Conservation (phyloP, 768 basidiomycete species). For the Mycena capillaripes region DNA sequence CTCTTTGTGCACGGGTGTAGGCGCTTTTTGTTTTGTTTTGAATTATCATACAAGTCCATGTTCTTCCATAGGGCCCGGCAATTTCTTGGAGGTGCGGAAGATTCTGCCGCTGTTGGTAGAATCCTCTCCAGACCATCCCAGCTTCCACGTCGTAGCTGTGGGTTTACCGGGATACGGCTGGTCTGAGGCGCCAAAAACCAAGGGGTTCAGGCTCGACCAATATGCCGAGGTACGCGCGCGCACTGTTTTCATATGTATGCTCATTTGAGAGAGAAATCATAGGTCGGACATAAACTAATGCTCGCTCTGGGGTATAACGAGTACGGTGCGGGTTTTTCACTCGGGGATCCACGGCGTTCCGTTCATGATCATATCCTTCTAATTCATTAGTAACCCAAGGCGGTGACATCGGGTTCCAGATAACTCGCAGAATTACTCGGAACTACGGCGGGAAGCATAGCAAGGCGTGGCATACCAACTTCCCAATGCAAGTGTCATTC, state of each 20-base stretch:
- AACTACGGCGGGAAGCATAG: constrained; percentile 49
- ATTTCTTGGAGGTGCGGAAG: constrained; percentile 70
- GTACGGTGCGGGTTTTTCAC: constrained; percentile 43
- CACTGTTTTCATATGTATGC: constrained; percentile 40
- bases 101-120: constrained; percentile 66
- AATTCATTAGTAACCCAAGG: constrained; percentile 61
- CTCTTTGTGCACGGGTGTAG: constrained; percentile 74
- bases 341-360: not conserved
- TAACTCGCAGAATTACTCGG: constrained; percentile 47
- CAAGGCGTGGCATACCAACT: constrained; percentile 63
- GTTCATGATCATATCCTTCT: not conserved
- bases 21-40: constrained; percentile 18
- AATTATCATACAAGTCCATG: too few relatives aligned
- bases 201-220: constrained; percentile 63
- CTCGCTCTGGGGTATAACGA: constrained; percentile 51
- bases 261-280: constrained; percentile 4
- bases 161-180: constrained; percentile 76
- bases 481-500: constrained; percentile 43
- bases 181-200: constrained; percentile 67
- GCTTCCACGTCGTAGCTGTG: constrained; percentile 73
- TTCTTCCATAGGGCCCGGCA: constrained; percentile 68
- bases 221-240: constrained; percentile 58
- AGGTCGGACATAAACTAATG: constrained; percentile 52
- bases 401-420: constrained; percentile 58
- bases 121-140: constrained; percentile 59